These are phyloP conservation scores for Byssochlamys sp. DNA, from an alignment of 2,329 filamentous ascomycete genomes.

Conservation along the genomic window DNA sequence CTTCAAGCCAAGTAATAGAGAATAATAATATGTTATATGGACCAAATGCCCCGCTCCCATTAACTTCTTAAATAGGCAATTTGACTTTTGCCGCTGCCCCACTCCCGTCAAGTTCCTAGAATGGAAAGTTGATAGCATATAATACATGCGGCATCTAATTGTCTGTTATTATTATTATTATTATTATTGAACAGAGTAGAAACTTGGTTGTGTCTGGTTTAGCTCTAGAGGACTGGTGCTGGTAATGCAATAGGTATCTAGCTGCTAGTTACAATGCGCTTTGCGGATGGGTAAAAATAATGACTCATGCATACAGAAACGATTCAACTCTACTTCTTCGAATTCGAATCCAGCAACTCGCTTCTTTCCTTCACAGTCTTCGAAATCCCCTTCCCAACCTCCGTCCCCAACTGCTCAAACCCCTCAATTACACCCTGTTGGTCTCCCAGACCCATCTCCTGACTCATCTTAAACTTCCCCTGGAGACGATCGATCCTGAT, in stretches of 20 bases:
- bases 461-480: slow-evolving; percentile 60
- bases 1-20: background rate
- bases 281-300: too few relatives aligned
- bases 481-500: slow-evolving; percentile 47
- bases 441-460: slow-evolving; percentile 48
- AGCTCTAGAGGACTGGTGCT: too few relatives aligned
- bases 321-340: too few relatives aligned
- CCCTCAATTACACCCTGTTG: slow-evolving; percentile 49
- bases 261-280: too few relatives aligned
- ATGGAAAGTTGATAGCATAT: background rate
- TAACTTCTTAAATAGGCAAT: background rate
- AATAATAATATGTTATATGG: too few relatives aligned
- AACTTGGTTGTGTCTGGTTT: too few relatives aligned
- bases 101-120: background rate
- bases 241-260: too few relatives aligned
- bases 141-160: too few relatives aligned
- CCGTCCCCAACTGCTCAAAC: slow-evolving; percentile 39
- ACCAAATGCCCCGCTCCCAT: background rate
- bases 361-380: slow-evolving; percentile 24
- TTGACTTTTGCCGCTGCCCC: background rate
- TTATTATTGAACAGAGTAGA: too few relatives aligned
- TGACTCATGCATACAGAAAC: too few relatives aligned
- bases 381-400: slow-evolving; percentile 27
- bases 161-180: too few relatives aligned
- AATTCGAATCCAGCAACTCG: slow-evolving; percentile 10